Base-by-base conservation (phyloP, 1,284 basidiomycete genomes). In the Crucibulum cyathiforme region DNA sequence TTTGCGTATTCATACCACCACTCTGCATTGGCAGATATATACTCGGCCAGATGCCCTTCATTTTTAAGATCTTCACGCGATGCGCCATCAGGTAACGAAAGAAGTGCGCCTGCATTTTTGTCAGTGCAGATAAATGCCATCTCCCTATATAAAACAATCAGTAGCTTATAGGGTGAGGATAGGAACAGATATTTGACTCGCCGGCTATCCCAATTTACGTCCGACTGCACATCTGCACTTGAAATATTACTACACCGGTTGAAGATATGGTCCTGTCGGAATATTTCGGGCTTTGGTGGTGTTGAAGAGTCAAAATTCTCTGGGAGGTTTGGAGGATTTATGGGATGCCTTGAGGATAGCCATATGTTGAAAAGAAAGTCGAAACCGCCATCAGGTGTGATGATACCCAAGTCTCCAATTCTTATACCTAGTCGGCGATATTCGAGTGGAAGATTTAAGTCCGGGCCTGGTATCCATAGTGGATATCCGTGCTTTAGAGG, bases 321-420 rank as follows among this genome's bases (percentile, higher is more conserved):
- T 6, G 70, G 70, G 15, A 70, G 59, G n/a, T 59, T 39, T 15
- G 53, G 49, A 10, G 45, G 46, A 50, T 72, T 71, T 37, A 68
- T 57, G 1, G 65, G 59, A 43, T 70, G 36, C 13, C 65, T 57
- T 3, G 37, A 60, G 10, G 71, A 59, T 3, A 69, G 52, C 39
- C 67, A 71, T 10, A 79, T 64, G 56, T 76, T 78, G 67, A 78
- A 77, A 13, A 79, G 67, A 35, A 73, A 69, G 50, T 73, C 67
- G 35, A 78, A 78, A 13, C 58, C 61, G 17, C 77, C 76, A 52
- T 70, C 63, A 15, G 59, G 64, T 7, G 67, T 70, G 17, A 69
- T 60, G 38, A 74, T 68, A 4, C 70, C 70, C 36, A 77, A 72
- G 57, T 75, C 70, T 6, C 74, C 70, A 12, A 74, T 71, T 15